Evolutionary conservation across 805 yeast genomes (phyloP), one percentile per base, ranked within the genome.

Genomic region (Lachancea kluyveri): DNA sequence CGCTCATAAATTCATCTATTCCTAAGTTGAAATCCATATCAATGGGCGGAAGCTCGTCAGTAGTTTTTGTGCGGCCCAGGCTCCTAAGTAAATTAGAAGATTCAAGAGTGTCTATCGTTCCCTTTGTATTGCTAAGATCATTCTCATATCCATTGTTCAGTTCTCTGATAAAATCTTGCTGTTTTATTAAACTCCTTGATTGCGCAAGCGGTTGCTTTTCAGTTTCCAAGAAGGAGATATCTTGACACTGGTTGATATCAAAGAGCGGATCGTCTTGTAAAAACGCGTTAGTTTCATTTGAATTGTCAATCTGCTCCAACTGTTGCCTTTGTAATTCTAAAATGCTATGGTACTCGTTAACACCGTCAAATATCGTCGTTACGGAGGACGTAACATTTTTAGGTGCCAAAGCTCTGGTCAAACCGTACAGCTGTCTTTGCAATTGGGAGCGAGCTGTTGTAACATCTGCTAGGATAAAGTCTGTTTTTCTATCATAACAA

Each of bases 401-500:
- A 22, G n/a, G 17, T 8, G 17, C 17, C 18, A 11, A 10, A 17
- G 22, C 24, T 14, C 23, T 14, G 4, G 18, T 32, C 17, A 33
- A 5, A 16, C 34, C 39, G 21, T 25, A 20, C 22, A 28, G 34
- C 21, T 34, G 40, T 20, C 39, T 33, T 24, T 50, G 51, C 21
- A 56, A 29, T 31, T 49, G 55, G 5, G 39, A 33, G 19, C 48
- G 28, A 8, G 52, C 28, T 16, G 30, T 28, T n/a, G 31, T 41
- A 16, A 56, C 27, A 30, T 57, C 62, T 26, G 40, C 48, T 7
- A 55, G 31, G 9, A 57, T 47, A 37, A 42, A 57, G 17, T 52
- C 58, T 3, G 57, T 48, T 30, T 57, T 54, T 25, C 46, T 44
- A 15, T 48, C 44, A 30, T 55, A 54, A 26, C 62, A 57, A 3